Evolutionary conservation across 2,329 filamentous ascomycete genomes (phyloP).

Genomic region (Claviceps quebecensis): DNA sequence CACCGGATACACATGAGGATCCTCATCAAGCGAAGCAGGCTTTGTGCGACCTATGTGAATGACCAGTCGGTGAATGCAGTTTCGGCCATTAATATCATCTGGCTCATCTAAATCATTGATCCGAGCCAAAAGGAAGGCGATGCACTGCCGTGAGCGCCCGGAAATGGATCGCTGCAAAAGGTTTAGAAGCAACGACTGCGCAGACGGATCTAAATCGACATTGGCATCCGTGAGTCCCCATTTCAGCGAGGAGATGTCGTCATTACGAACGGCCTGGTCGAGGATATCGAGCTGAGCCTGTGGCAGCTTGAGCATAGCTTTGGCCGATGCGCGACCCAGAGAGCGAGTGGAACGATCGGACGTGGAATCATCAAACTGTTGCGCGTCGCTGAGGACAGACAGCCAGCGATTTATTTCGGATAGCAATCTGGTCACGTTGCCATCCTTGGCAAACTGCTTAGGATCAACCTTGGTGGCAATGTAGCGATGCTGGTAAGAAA

Average conservation of each 20-base stretch:
- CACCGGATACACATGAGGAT: slow-evolving; percentile 36
- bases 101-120: slow-evolving; percentile 66
- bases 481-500: slow-evolving; percentile 70
- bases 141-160: slow-evolving; percentile 51
- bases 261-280: slow-evolving; percentile 56
- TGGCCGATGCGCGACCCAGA: slow-evolving; percentile 61
- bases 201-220: slow-evolving; percentile 21
- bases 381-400: slow-evolving; percentile 63
- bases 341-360: slow-evolving; percentile 65
- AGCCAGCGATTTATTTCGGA: slow-evolving; percentile 80
- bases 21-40: slow-evolving; percentile 34
- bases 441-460: slow-evolving; percentile 70
- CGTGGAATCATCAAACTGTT: slow-evolving; percentile 59
- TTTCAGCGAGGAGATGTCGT: slow-evolving; percentile 45
- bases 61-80: slow-evolving; percentile 83
- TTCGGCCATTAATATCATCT: slow-evolving; percentile 87
- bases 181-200: slow-evolving; percentile 62
- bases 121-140: slow-evolving; percentile 54
- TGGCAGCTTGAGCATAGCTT: slow-evolving; percentile 60
- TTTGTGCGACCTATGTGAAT: slow-evolving; percentile 80
- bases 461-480: slow-evolving; percentile 83
- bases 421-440: slow-evolving; percentile 32
- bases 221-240: slow-evolving; percentile 45
- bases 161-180: slow-evolving; percentile 66
- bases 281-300: slow-evolving; percentile 53